Percentiles rank a stretch among this genome's conserved stretches.
These are phyloP conservation scores for Rutstroemia sp. DNA, from an alignment of 2,329 filamentous ascomycete species.

Conservation along the genomic window DNA sequence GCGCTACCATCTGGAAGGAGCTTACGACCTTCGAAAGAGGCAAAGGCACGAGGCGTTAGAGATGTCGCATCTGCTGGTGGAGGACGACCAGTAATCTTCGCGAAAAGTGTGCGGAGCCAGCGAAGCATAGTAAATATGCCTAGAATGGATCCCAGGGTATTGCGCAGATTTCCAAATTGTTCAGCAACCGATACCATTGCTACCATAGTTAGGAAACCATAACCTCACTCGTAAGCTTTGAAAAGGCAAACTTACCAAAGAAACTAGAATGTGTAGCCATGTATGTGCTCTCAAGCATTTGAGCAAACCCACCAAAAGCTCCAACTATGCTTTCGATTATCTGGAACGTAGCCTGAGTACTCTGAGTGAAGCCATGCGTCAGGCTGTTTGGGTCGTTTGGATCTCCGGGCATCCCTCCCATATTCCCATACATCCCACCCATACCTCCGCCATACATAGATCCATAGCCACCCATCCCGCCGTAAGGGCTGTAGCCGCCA, in stretches of 20 bases:
- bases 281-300: slow-evolving; percentile 99
- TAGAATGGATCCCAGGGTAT: slow-evolving; percentile 86
- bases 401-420: slow-evolving; percentile 48
- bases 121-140: slow-evolving; percentile 95
- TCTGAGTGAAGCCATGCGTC: slow-evolving; percentile 91
- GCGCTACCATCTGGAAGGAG: slow-evolving; percentile 54
- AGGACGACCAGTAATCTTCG: slow-evolving; percentile 86
- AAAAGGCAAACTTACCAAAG: slow-evolving; percentile 61
- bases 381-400: slow-evolving; percentile 88
- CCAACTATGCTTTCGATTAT: slow-evolving; percentile 96
- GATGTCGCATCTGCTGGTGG: slow-evolving; percentile 80
- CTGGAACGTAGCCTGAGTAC: slow-evolving; percentile 94
- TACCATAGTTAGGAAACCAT: slow-evolving; percentile 32
- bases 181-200: slow-evolving; percentile 98
- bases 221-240: neutral
- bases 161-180: slow-evolving; percentile 87
- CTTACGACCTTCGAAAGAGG: slow-evolving; percentile 71
- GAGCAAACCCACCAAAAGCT: slow-evolving; percentile 93
- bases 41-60: slow-evolving; percentile 86
- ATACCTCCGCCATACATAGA: slow-evolving; percentile 26
- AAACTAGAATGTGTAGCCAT: slow-evolving; percentile 99
- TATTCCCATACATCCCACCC: slow-evolving; percentile 34
- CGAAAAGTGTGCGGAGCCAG: slow-evolving; percentile 86
- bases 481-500: slow-evolving; percentile 27
- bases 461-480: slow-evolving; percentile 37